Conservation (phyloP, 495 filamentous ascomycete species). For the Saxispiralis lemnorum region DNA sequence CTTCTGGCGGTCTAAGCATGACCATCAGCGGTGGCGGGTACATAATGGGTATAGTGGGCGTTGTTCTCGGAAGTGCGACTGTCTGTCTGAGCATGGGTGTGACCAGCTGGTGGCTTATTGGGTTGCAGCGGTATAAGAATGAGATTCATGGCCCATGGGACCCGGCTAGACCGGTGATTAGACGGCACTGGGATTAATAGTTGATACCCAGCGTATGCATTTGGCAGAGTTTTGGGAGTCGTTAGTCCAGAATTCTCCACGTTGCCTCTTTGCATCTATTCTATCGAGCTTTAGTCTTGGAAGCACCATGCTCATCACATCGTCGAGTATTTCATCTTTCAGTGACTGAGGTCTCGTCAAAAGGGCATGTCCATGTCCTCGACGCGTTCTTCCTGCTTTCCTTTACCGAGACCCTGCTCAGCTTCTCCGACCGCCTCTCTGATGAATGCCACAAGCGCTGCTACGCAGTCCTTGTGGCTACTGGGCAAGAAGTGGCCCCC, state of each 20-base stretch:
- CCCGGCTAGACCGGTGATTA: constrained; percentile 69
- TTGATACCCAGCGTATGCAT: too few species aligned
- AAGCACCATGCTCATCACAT: too few species aligned
- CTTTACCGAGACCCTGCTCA: constrained; percentile 13
- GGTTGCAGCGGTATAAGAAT: constrained; percentile 96
- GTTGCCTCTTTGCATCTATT: too few species aligned
- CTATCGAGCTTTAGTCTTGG: too few species aligned
- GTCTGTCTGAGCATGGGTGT: constrained; percentile 70
- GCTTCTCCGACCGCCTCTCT: constrained; percentile 34
- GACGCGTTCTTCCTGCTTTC: constrained; percentile 27
- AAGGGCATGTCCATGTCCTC: constrained; percentile 57
- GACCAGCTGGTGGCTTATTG: constrained; percentile 95
- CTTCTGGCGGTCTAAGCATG: constrained; percentile 61
- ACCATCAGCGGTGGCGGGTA: constrained; percentile 48
- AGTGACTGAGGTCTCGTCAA: constrained; percentile 19
- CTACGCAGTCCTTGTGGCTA: constrained; percentile 56
- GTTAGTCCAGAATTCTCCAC: too few species aligned
- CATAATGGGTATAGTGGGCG: constrained; percentile 52
- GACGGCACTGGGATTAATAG: constrained; percentile 38
- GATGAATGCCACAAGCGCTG: constrained; percentile 58
- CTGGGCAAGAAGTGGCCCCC: constrained; percentile 83
- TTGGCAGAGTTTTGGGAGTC: too few species aligned
- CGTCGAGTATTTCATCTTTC: neutral
- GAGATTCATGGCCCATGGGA: constrained; percentile 98
- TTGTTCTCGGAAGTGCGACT: constrained; percentile 51